Percentiles rank a stretch among this genome's conserved stretches.
Conservation (phyloP, 257 asterid species). For the Avicennia marina region DNA sequence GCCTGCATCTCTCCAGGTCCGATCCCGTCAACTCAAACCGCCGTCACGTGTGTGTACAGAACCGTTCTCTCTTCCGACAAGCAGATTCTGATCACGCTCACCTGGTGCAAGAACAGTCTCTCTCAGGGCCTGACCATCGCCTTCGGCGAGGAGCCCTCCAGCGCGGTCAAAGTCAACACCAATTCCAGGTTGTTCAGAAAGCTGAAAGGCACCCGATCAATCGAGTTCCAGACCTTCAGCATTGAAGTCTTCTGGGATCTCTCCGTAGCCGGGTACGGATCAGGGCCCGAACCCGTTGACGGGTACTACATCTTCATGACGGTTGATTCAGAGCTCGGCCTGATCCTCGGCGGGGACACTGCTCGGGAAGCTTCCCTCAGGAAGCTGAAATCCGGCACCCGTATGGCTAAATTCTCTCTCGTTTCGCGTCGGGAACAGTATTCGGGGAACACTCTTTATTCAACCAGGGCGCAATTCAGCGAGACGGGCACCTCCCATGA, state of each 20-base stretch:
- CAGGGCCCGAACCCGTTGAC: conserved; percentile 69
- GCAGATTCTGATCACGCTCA: conserved; percentile 39
- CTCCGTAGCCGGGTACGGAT: conserved; percentile 51
- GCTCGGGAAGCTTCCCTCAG: not conserved
- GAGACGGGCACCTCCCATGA: conserved; percentile 63
- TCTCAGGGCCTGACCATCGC: conserved; percentile 42
- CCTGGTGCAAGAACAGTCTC: conserved; percentile 53
- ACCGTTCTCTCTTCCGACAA: conserved; percentile 39
- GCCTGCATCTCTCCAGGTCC: conserved; percentile 48
- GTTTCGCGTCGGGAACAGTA: conserved; percentile 77
- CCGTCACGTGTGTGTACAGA: conserved; percentile 52
- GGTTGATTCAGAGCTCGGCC: conserved; percentile 54
- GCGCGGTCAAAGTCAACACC: conserved; percentile 47
- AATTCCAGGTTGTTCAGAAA: conserved; percentile 58
- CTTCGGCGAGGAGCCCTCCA: conserved; percentile 10
- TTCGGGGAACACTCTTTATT: conserved; percentile 57
- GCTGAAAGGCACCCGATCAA: conserved; percentile 44
- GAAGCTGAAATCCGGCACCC: not conserved
- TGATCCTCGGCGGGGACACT: conserved; percentile 47
- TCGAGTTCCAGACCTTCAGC: conserved; percentile 28
- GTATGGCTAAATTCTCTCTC: conserved; percentile 37
- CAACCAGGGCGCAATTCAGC: conserved; percentile 65
- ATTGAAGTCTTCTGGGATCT: conserved; percentile 69
- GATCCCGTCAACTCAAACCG: conserved; percentile 50
- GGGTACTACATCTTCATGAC: conserved; percentile 48